Conservation (phyloP, 2,329 filamentous ascomycete species). For the Penicillium sp. region DNA sequence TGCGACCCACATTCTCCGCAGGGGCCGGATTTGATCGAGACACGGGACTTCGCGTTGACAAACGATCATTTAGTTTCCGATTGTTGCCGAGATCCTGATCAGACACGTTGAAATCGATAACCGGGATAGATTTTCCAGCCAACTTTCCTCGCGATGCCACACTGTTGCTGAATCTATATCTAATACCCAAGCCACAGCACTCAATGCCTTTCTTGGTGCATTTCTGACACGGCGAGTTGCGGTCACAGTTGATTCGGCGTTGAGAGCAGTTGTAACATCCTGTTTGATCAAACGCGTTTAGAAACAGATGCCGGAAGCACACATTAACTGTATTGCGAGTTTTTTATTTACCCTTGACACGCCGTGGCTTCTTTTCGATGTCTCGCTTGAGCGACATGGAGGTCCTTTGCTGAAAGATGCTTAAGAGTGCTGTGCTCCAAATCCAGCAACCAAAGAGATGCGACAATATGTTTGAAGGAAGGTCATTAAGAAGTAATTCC, state of each 20-base stretch:
- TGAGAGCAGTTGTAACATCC: constrained; percentile 19
- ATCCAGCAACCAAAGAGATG: too few species aligned
- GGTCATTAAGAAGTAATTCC: too few species aligned
- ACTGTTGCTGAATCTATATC: constrained; percentile 16
- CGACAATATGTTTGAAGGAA: too few species aligned
- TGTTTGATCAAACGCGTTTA: neutral
- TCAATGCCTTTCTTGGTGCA: constrained; percentile 12
- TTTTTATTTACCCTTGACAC: neutral
- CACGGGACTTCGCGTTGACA: neutral
- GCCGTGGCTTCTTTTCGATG: neutral
- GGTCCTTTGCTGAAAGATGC: neutral
- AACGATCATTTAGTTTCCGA: neutral
- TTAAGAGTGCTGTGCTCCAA: neutral
- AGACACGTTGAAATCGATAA: neutral
- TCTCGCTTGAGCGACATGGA: neutral
- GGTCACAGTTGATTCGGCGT: constrained; percentile 18
- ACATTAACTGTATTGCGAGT: too few species aligned
- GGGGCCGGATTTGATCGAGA: neutral
- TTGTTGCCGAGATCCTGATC: neutral
- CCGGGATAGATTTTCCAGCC: constrained; percentile 3
- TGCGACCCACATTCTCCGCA: neutral
- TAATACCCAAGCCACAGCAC: constrained; percentile 10
- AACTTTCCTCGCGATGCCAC: constrained; percentile 9
- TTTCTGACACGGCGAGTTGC: constrained; percentile 8
- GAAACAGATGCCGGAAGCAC: too few species aligned